Percentiles rank a stretch among this genome's conserved stretches.
Conservation (phyloP, 2,329 filamentous ascomycete species). For the Calonectria pauciramosa region DNA sequence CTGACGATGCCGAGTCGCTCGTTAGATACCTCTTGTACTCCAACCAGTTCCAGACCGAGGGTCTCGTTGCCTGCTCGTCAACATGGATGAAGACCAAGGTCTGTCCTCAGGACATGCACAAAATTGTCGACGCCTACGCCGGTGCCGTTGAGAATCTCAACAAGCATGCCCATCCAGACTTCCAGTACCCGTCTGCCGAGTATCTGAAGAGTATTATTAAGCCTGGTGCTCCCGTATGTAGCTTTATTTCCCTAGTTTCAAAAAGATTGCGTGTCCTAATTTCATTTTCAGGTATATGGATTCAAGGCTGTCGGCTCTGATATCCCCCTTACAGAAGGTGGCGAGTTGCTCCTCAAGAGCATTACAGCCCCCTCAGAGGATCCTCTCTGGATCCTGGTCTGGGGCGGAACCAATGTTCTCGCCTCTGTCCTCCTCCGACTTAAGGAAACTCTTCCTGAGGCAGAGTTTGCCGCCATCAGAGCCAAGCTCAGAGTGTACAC, state of each 20-base stretch:
- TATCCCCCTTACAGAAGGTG: conserved; percentile 54
- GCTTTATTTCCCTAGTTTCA: background rate
- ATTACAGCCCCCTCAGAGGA: conserved; percentile 44
- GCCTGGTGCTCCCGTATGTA: conserved; percentile 51
- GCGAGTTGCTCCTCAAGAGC: conserved; percentile 55
- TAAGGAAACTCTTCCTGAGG: conserved; percentile 37
- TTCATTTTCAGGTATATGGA: conserved; percentile 47
- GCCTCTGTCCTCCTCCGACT: conserved; percentile 62
- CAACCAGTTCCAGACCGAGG: conserved; percentile 62
- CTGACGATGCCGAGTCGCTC: conserved; percentile 60
- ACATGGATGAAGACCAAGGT: conserved; percentile 59
- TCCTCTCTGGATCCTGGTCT: conserved; percentile 66
- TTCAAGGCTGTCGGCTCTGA: conserved; percentile 49
- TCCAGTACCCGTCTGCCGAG: conserved; percentile 56
- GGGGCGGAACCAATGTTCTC: conserved; percentile 67
- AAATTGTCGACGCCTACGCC: conserved; percentile 59
- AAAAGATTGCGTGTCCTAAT: background rate
- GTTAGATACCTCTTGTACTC: conserved; percentile 60
- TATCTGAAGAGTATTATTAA: conserved; percentile 52
- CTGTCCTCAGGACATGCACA: conserved; percentile 57
- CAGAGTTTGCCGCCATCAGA: conserved; percentile 53
- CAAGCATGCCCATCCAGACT: conserved; percentile 59
- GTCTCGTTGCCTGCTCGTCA: conserved; percentile 60
- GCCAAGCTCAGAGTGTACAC: conserved; percentile 64
- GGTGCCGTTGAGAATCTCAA: conserved; percentile 62